Evolutionary conservation across 371 early-diverging fungal species (phyloP), one percentile per base, ranked within the genome.

Genomic region (Basidiobolus meristosporus): DNA sequence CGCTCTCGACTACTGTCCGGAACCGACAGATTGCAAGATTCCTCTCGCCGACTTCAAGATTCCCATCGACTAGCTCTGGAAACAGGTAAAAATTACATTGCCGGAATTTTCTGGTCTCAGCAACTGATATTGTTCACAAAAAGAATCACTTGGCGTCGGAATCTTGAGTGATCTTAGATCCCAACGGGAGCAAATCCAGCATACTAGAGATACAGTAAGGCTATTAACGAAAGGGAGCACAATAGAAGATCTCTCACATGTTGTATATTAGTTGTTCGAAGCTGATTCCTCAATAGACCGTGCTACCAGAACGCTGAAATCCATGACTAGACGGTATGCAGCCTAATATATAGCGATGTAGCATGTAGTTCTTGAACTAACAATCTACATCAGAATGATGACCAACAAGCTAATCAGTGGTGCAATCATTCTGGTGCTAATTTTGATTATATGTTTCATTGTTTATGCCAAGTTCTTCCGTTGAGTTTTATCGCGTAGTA

Each of bases 41-140:
- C 78, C 11, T 76, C 75, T 43, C 59, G 72, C 36, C 65, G 86
- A 32, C 52, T 96, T 52, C 80, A 90, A 56, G 83, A 86, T 29
- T 82, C 85, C 20, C 89, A 87, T 52, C 67, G 86, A 28, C 48
- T 90, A 37, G 96, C 93, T 7, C 54, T 92, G 26, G 92, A 96
- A 46, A 85, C 91, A 12, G 78, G 74, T 69, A 36, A 7, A 47
- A 3, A 15, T 34, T n/a, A 14, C 6, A 11, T n/a, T 14, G 11
- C 21, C 18, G 16, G 16, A 21, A 22, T 26, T 31, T 28, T 7
- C 18, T 40, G 31, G 16, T 23, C 7, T 10, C 21, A 19, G 2
- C 31, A 3, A 9, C 2, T 15, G 16, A 11, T 12, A 19, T 22
- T 17, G 20, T 26, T 14, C 18, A 15, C 12, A 6, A 18, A 37